A percentile compares a stretch with the other conserved stretches of the same genome.
These are phyloP conservation scores for Pseudogymnoascus sp. DNA, from an alignment of 2,329 filamentous ascomycete genomes.

Conservation along the genomic window DNA sequence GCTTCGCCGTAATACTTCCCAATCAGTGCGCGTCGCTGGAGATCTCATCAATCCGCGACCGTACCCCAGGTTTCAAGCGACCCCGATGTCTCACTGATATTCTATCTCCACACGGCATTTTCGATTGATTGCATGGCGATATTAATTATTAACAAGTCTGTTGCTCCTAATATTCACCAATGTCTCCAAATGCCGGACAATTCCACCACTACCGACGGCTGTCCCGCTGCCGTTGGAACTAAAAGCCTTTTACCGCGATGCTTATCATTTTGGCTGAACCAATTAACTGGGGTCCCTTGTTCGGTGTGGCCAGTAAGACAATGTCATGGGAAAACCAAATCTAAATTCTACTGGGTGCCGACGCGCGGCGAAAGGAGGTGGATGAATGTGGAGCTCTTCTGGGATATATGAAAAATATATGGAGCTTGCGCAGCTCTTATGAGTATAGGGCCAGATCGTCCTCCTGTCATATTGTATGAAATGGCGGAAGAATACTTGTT, in stretches of 20 bases:
- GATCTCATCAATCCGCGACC: background rate
- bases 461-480: background rate
- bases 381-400: background rate
- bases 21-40: background rate
- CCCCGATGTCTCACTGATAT: background rate
- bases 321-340: background rate
- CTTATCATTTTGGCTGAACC: background rate
- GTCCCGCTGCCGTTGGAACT: background rate
- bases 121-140: background rate
- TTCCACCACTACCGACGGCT: background rate
- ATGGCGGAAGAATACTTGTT: background rate
- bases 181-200: background rate
- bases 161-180: background rate
- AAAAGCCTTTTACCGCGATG: background rate
- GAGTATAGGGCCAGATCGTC: background rate
- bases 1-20: background rate
- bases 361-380: background rate
- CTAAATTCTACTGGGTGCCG: background rate
- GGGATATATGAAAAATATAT: constrained; percentile 2
- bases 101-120: background rate
- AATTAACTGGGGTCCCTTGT: background rate
- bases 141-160: background rate
- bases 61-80: background rate
- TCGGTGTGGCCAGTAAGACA: background rate
- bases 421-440: background rate